phyloP scores from a whole-genome alignment of 257 asterid species.

The Primulina huaijiensis region DNA sequence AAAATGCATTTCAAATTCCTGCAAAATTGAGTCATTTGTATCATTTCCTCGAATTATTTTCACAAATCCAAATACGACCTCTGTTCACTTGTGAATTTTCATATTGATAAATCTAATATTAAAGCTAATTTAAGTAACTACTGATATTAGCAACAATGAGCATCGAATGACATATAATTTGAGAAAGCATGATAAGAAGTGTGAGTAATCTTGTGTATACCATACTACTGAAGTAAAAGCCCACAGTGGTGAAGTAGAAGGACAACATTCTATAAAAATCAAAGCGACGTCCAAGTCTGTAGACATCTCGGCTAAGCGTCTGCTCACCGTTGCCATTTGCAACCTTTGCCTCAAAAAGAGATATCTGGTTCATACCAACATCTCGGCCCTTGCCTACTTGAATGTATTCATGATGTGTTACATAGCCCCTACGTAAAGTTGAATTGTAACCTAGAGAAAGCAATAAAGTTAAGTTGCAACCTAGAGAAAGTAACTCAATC shows the following conservation, averaged over 20 bases:
- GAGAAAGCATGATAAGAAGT: constrained; percentile 11
- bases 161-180: constrained; percentile 8
- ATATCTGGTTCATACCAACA: constrained; percentile 98
- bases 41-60: no score
- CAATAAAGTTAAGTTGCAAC: constrained; percentile 78
- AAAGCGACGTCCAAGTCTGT: constrained; percentile 91
- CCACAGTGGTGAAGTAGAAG: constrained; percentile 94
- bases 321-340: constrained; percentile 98
- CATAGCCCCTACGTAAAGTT: constrained; percentile 77
- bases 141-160: background rate
- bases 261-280: constrained; percentile 97
- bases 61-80: background rate
- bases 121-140: background rate
- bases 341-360: constrained; percentile 95
- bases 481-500: constrained; percentile 42
- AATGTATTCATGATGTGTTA: constrained; percentile 96
- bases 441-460: constrained; percentile 82
- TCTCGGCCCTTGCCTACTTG: constrained; percentile 99
- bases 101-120: constrained; percentile 2
- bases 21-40: no score
- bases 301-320: constrained; percentile 93
- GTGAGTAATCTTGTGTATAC: constrained; percentile 39
- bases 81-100: background rate
- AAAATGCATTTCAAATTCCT: no score
- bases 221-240: constrained; percentile 97